A percentile compares a stretch with the other conserved stretches of the same genome.
phyloP scores from a whole-genome alignment of 1,139 yeast genomes.

The Yamadazyma pseudoaaseri region DNA sequence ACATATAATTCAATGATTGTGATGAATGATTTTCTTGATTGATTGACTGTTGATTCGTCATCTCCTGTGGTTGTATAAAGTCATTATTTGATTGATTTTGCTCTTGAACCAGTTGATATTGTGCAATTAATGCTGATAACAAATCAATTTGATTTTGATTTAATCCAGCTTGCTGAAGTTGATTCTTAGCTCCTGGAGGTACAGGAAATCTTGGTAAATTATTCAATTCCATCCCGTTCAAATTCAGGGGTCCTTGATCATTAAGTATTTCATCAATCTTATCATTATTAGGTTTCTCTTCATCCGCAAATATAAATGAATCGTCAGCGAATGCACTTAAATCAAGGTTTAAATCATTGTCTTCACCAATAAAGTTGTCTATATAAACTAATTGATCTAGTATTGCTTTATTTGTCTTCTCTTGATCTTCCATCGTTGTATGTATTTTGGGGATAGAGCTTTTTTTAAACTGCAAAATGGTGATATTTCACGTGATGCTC shows the following conservation, averaged over 20 bases:
- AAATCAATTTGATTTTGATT: slow-evolving; percentile 69
- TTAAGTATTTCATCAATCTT: slow-evolving; percentile 13
- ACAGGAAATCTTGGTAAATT: slow-evolving; percentile 60
- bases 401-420: slow-evolving; percentile 39
- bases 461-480: neutral
- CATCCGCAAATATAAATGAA: slow-evolving; percentile 74
- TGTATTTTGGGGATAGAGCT: neutral
- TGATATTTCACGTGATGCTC: slow-evolving; percentile 2
- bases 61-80: neutral
- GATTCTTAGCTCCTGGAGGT: slow-evolving; percentile 68
- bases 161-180: slow-evolving; percentile 64
- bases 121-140: slow-evolving; percentile 68
- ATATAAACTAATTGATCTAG: slow-evolving; percentile 75
- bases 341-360: slow-evolving; percentile 69
- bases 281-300: slow-evolving; percentile 54
- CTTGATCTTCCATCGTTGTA: slow-evolving; percentile 13
- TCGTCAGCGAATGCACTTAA: slow-evolving; percentile 81
- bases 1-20: neutral
- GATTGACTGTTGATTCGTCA: neutral
- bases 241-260: neutral
- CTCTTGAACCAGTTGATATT: slow-evolving; percentile 46
- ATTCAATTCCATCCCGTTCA: slow-evolving; percentile 9
- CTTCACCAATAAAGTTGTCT: slow-evolving; percentile 67
- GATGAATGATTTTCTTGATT: neutral
- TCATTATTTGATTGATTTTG: slow-evolving; percentile 1